A percentile compares a stretch with the other conserved stretches of the same genome.
Conservation (phyloP, 257 asterid genomes). For the Primulina eburnea region DNA sequence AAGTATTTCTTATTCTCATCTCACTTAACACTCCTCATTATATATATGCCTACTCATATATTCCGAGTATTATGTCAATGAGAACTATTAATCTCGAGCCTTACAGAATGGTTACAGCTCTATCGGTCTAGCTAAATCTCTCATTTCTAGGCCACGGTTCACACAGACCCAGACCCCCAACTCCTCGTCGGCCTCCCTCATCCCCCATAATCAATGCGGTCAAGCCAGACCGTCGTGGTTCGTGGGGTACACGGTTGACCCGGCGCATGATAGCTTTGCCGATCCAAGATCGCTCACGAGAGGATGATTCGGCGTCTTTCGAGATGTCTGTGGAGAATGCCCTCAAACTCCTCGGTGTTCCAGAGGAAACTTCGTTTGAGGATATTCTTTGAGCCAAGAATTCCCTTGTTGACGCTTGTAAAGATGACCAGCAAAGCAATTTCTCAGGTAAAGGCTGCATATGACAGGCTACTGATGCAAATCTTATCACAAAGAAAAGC, state of each 20-base stretch:
- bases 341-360: slow-evolving; percentile 72
- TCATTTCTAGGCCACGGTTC: slow-evolving; percentile 38
- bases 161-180: slow-evolving; percentile 27
- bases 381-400: slow-evolving; percentile 94
- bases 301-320: slow-evolving; percentile 88
- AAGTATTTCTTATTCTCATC: no score
- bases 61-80: no score
- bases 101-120: slow-evolving; percentile 69
- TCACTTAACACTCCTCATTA: no score
- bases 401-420: slow-evolving; percentile 58
- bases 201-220: slow-evolving; percentile 25
- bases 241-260: slow-evolving; percentile 33
- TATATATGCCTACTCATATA: no score
- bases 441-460: slow-evolving; percentile 94
- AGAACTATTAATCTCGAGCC: no score
- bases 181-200: slow-evolving; percentile 22
- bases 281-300: slow-evolving; percentile 74
- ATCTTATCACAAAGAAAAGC: slow-evolving; percentile 83
- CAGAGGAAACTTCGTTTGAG: slow-evolving; percentile 91
- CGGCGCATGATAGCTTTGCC: slow-evolving; percentile 53
- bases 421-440: slow-evolving; percentile 72
- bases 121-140: slow-evolving; percentile 72
- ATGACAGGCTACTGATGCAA: slow-evolving; percentile 93
- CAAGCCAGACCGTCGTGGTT: slow-evolving; percentile 32
- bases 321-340: slow-evolving; percentile 99